Percentiles rank a stretch among this genome's conserved stretches.
Evolutionary conservation across 1,139 yeast species (phyloP).

Genomic region (Hemisphaericaspora subhashii): DNA sequence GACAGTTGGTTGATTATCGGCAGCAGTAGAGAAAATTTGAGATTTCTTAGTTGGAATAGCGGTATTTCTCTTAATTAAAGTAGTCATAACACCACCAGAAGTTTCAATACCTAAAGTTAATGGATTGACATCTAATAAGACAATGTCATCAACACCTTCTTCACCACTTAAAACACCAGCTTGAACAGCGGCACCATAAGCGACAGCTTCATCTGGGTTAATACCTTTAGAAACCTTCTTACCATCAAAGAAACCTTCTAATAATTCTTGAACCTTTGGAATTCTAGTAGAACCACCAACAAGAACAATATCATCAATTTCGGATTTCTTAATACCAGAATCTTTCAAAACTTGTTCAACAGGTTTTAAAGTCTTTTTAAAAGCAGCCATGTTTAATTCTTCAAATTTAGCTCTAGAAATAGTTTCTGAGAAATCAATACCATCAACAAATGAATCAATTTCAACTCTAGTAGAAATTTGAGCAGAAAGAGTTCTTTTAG

Average conservation of each 20-base stretch:
- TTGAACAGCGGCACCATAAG: constrained; percentile 65
- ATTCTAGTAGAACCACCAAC: constrained; percentile 99
- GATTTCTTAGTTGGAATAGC: constrained; percentile 51
- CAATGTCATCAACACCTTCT: constrained; percentile 51
- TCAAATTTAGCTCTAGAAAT: constrained; percentile 94
- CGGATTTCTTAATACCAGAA: constrained; percentile 78
- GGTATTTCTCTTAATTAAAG: constrained; percentile 48
- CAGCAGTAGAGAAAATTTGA: constrained; percentile 48
- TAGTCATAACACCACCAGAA: constrained; percentile 51
- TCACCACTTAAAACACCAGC: constrained; percentile 92
- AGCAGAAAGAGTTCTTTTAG: constrained; percentile 89
- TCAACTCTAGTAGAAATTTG: constrained; percentile 89
- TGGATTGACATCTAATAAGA: constrained; percentile 49
- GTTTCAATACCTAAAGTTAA: constrained; percentile 52
- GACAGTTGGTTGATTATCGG: constrained; percentile 50
- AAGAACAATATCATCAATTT: constrained; percentile 86
- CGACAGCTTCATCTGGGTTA: constrained; percentile 80
- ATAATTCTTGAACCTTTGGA: constrained; percentile 92
- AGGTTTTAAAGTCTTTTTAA: constrained; percentile 88
- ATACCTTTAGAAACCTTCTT: constrained; percentile 95
- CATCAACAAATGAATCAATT: constrained; percentile 93
- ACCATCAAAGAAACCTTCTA: constrained; percentile 85
- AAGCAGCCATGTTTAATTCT: constrained; percentile 83
- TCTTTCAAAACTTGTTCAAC: constrained; percentile 92
- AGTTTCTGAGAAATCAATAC: constrained; percentile 91